Conservation (phyloP, 2,329 filamentous ascomycete genomes). For the Hypomyces perniciosus region DNA sequence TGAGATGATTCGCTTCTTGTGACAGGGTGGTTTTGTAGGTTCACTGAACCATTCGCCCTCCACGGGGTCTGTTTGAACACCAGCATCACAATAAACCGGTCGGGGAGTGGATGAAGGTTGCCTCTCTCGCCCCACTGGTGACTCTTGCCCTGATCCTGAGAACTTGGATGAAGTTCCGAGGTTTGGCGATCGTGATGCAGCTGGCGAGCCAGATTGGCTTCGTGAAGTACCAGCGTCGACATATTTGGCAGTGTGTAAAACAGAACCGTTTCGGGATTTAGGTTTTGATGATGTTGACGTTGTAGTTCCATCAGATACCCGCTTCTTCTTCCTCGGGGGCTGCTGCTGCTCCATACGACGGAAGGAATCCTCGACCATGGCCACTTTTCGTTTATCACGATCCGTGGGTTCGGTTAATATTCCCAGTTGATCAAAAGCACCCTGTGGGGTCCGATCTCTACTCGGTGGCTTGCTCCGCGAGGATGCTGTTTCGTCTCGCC, state of each 20-base stretch:
- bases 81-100: conserved; percentile 43
- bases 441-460: conserved; percentile 60
- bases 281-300: conserved; percentile 30
- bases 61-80: conserved; percentile 50
- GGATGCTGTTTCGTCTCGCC: conserved; percentile 38
- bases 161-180: conserved; percentile 23
- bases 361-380: conserved; percentile 59
- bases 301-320: conserved; percentile 48
- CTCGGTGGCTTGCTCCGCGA: conserved; percentile 60
- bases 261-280: conserved; percentile 34
- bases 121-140: conserved; percentile 26
- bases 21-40: conserved; percentile 28
- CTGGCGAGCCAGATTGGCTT: conserved; percentile 49
- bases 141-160: conserved; percentile 23
- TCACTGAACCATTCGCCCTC: conserved; percentile 48
- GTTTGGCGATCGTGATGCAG: conserved; percentile 35
- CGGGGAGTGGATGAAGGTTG: conserved; percentile 34
- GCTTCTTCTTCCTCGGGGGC: conserved; percentile 56
- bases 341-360: conserved; percentile 54
- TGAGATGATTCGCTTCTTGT: conserved; percentile 45
- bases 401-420: conserved; percentile 60
- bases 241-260: conserved; percentile 35
- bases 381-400: conserved; percentile 61
- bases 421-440: conserved; percentile 52
- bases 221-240: conserved; percentile 48